Conservation (phyloP, 2,329 filamentous ascomycete genomes). For the Biscogniauxia marginata region DNA sequence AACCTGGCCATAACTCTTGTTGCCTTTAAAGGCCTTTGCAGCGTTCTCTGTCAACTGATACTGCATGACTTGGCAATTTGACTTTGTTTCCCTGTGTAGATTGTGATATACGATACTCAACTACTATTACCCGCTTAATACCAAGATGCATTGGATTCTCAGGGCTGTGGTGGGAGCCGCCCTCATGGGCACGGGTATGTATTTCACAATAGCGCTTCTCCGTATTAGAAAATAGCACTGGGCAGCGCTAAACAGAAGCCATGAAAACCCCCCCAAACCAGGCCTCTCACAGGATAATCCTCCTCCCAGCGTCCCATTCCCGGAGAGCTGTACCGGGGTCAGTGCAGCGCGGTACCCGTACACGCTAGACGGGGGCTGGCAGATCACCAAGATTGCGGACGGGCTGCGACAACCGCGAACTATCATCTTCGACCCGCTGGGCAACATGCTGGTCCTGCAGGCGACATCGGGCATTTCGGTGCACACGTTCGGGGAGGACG, state of each 20-base stretch:
- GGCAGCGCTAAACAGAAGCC: no score
- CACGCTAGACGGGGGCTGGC: conserved; percentile 27
- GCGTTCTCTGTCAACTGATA: no score
- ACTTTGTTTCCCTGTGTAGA: neutral
- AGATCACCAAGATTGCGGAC: conserved; percentile 29
- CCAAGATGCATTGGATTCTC: conserved; percentile 10
- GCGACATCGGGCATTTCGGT: conserved; percentile 29
- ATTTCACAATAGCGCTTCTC: conserved; percentile 29
- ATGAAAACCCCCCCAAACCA: conserved; percentile 1
- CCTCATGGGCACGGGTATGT: conserved; percentile 11
- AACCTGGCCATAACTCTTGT: no score
- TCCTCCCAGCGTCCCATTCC: conserved; percentile 21
- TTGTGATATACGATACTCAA: no score
- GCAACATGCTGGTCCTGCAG: conserved; percentile 30
- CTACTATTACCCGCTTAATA: neutral
- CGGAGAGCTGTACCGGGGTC: conserved; percentile 24
- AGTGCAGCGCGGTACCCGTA: conserved; percentile 21
- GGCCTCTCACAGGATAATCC: conserved; percentile 17
- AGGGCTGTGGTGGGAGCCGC: conserved; percentile 5
- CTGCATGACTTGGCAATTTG: conserved; percentile 1
- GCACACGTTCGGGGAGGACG: conserved; percentile 27
- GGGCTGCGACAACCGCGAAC: conserved; percentile 28
- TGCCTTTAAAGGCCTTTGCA: no score
- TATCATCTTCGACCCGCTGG: conserved; percentile 28
- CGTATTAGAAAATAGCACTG: conserved; percentile 43